Evolutionary conservation across 768 basidiomycete species (phyloP), one percentile per base, ranked within the genome.

Genomic region (Asterophora parasitica): DNA sequence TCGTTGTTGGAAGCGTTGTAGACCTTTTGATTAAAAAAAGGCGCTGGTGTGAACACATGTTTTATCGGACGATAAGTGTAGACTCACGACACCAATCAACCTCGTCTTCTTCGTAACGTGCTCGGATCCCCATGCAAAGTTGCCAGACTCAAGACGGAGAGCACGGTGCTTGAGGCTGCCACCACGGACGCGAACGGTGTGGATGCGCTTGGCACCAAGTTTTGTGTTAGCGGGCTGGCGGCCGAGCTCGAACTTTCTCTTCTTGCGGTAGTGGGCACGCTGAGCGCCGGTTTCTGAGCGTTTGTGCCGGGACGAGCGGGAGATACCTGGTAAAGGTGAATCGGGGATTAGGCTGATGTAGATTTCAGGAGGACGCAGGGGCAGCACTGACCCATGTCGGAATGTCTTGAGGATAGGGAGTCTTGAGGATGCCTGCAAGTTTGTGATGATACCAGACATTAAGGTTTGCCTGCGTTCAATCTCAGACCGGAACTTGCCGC

Each of bases 1-100:
- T 99, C 96, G 75, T 99, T 99, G 84, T 98, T 99, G 55, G 96
- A 94, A 38, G 96, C 83, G 70, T 98, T 99, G 83, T 98, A 99
- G 41, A 92, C 89, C 92, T 94, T 23, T n/a, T n/a, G n/a, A n/a
- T n/a, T n/a, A n/a, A 17, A 20, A 44, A 53, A 4, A 36, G 36
- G 13, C 13, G 16, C 5, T 17, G 39, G 36, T 30, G 17, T 15
- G 47, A 35, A 31, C 17, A 34, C 23, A 16, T 10, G 41, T 36
- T 13, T n/a, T 11, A 48, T 28, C 20, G 37, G 53, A 17, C 53
- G 10, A 13, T 39, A 37, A 17, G 17, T 35, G n/a, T 7, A 32
- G 20, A 83, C 88, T 66, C 71, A 96, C 95, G 57, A 98, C 96
- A 73, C 85, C 76, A 70, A 98, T 90, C 66, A 99, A 79, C 63